These are phyloP conservation scores for Lignosus rhinocerotis DNA, from an alignment of 1,284 basidiomycete species.

Conservation along the genomic window DNA sequence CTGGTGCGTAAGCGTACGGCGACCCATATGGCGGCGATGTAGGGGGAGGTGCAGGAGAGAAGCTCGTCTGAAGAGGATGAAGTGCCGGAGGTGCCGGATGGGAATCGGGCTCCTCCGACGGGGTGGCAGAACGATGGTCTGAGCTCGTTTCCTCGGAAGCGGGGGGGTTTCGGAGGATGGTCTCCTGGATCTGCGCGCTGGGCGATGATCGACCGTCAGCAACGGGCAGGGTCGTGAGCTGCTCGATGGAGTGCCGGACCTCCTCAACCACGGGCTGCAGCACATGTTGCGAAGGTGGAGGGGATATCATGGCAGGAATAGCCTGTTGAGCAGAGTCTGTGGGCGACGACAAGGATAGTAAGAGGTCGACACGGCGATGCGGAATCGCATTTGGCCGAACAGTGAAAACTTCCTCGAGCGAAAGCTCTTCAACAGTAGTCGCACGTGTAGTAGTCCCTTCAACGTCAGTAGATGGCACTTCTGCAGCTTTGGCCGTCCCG, in stretches of 20 bases:
- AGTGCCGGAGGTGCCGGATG: conserved; percentile 43
- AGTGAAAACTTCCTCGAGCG: conserved; percentile 56
- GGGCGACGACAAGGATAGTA: conserved; percentile 1
- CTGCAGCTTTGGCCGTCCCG: conserved; percentile 33
- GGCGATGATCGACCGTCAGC: conserved; percentile 24
- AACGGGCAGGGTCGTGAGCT: conserved; percentile 28
- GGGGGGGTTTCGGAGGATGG: conserved; percentile 41
- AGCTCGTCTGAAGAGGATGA: conserved; percentile 58
- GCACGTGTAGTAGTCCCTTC: conserved; percentile 29
- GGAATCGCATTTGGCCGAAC: conserved; percentile 48
- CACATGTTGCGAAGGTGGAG: neutral
- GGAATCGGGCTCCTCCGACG: conserved; percentile 23
- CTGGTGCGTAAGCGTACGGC: conserved; percentile 58
- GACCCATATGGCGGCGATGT: conserved; percentile 62
- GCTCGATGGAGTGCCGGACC: conserved; percentile 40
- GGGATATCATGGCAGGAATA: neutral
- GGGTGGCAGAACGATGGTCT: neutral
- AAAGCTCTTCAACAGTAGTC: conserved; percentile 39
- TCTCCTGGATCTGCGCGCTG: conserved; percentile 36
- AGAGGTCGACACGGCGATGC: conserved; percentile 24
- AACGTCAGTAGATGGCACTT: conserved; percentile 5
- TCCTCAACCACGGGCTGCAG: conserved; percentile 1
- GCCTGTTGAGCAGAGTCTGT: neutral
- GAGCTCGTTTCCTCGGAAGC: conserved; percentile 16
- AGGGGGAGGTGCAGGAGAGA: conserved; percentile 50